Percentiles rank a stretch among this genome's conserved stretches.
These are phyloP conservation scores for Haplosporangium gracile DNA, from an alignment of 192 early-diverging fungal species.

Conservation along the genomic window DNA sequence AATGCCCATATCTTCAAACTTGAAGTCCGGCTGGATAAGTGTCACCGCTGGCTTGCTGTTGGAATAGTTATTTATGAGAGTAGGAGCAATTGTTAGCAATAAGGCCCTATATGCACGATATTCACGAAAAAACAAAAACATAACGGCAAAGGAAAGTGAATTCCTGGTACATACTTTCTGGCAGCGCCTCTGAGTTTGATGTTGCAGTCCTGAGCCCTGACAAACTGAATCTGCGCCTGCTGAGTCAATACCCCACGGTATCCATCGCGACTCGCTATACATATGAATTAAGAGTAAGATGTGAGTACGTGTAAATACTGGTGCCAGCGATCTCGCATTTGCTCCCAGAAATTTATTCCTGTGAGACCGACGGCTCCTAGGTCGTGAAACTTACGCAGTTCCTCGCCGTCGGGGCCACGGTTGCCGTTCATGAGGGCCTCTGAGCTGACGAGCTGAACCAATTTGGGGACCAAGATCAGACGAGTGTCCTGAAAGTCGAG, in stretches of 20 bases:
- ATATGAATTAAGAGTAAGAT: neutral
- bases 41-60: constrained; percentile 73
- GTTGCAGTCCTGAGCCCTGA: constrained; percentile 77
- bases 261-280: constrained; percentile 16
- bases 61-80: neutral
- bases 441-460: constrained; percentile 69
- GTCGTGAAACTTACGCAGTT: constrained; percentile 19
- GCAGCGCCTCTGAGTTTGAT: constrained; percentile 80
- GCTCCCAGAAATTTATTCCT: neutral
- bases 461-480: constrained; percentile 58
- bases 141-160: constrained; percentile 9
- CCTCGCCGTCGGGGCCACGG: constrained; percentile 32
- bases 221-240: constrained; percentile 77
- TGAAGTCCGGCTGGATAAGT: constrained; percentile 94
- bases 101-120: neutral
- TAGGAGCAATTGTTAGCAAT: neutral
- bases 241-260: constrained; percentile 81
- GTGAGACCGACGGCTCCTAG: neutral
- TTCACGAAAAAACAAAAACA: neutral
- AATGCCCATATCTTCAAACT: constrained; percentile 98
- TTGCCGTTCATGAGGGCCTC: constrained; percentile 62
- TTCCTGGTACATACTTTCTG: constrained; percentile 56
- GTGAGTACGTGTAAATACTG: neutral
- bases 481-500: constrained; percentile 88
- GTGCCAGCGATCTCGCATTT: no score